phyloP scores from a whole-genome alignment of 139 green algal species.

The Tetradesmus obliquus region DNA sequence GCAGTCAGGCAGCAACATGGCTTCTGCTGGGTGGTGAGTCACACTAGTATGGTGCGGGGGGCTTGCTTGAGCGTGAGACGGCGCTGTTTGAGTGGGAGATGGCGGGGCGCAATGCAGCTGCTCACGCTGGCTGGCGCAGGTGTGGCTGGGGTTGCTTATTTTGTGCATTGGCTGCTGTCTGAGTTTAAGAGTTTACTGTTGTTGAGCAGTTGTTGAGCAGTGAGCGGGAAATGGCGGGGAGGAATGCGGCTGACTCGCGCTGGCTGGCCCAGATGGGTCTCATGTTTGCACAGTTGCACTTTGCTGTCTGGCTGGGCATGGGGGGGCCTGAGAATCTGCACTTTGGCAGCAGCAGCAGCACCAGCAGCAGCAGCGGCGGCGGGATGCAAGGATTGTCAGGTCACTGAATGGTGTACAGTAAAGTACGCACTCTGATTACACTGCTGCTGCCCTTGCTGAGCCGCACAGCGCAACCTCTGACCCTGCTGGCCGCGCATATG shows the following conservation, averaged over 20 bases:
- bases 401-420: too few species aligned
- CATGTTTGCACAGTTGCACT: too few species aligned
- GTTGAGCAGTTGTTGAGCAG: conserved; percentile 54
- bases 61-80: conserved; percentile 50
- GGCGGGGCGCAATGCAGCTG: conserved; percentile 52
- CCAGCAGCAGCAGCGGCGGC: too few species aligned
- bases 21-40: not conserved
- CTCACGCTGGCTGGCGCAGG: conserved; percentile 83
- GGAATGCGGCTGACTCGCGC: conserved; percentile 65
- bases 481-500: not conserved
- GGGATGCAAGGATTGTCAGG: too few species aligned
- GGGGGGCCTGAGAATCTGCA: too few species aligned
- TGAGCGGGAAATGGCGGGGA: conserved; percentile 62
- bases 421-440: too few species aligned
- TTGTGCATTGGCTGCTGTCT: not conserved
- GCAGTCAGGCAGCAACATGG: too few species aligned
- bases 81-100: conserved; percentile 69
- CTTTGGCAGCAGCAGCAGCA: too few species aligned
- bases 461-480: too few species aligned
- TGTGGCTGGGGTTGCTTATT: conserved; percentile 45
- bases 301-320: too few species aligned
- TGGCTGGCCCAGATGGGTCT: conserved; percentile 84
- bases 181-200: too few species aligned
- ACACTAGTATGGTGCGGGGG: not conserved
- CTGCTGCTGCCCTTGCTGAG: too few species aligned